A percentile compares a stretch with the other conserved stretches of the same genome.
These are phyloP conservation scores for Flaveria brownii DNA, from an alignment of 129 eudicot genomes.

Conservation along the genomic window DNA sequence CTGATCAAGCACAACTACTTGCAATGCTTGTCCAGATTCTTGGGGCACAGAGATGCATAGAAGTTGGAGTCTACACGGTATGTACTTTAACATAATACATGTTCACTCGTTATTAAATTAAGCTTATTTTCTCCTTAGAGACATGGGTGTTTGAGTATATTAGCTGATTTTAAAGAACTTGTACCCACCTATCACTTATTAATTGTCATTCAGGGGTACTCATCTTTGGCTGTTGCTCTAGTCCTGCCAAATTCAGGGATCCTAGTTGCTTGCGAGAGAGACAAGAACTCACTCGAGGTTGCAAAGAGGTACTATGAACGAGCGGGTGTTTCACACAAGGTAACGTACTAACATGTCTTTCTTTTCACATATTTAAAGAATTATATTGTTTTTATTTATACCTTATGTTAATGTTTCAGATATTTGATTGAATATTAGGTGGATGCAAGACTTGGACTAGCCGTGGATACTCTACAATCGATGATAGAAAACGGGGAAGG, in stretches of 20 bases:
- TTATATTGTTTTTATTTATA: background rate
- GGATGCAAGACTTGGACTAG: constrained; percentile 70
- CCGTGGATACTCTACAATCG: constrained; percentile 64
- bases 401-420: constrained; percentile 10
- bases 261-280: constrained; percentile 94
- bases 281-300: constrained; percentile 69
- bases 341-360: constrained; percentile 24
- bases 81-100: constrained; percentile 3
- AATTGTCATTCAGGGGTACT: constrained; percentile 63
- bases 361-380: constrained; percentile 6
- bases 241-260: constrained; percentile 82
- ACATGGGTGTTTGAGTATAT: constrained; percentile 2
- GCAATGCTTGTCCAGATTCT: constrained; percentile 93
- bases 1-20: constrained; percentile 97
- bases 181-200: background rate
- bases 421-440: constrained; percentile 44
- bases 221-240: constrained; percentile 86
- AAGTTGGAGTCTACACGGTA: constrained; percentile 94
- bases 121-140: background rate
- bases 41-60: constrained; percentile 85
- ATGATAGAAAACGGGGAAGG: constrained; percentile 80
- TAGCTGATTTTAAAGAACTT: background rate
- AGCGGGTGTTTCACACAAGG: constrained; percentile 96
- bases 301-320: constrained; percentile 78
- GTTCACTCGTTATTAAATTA: background rate